Evolutionary conservation across 805 yeast genomes (phyloP), one percentile per base, ranked within the genome.

Genomic region (Novakomyces olei): DNA sequence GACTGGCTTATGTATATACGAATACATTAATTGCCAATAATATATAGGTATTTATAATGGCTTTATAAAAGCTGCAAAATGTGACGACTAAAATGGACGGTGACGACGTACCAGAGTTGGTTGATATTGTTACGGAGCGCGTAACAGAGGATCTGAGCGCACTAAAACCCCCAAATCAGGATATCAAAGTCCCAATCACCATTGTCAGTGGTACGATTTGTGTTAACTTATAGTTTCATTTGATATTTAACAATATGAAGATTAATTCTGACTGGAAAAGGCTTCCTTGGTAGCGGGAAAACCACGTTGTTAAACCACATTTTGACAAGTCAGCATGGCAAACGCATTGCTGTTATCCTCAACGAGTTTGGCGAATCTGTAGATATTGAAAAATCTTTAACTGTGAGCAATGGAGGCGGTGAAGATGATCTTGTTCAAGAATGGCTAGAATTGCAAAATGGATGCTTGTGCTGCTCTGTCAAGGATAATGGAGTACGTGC

Each of bases 401-500:
- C 91, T 0, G 71, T 85, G 6, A 59, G 61, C 32, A 66, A 63
- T 20, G 60, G 64, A 5, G 59, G 58, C 5, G 55, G 60, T 3
- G 32, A 29, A 15, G n/a, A n/a, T n/a, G n/a, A n/a, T n/a, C 56
- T 69, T 2, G 73, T 77, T 33, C 78, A 81, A 44, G 95, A 88
- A 46, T 88, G 98, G 98, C 60, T 88, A 2, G 98, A 88, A 49
- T 57, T 88, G 22, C 96, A 94, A 1, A 88, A 88, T 47, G 98
- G 98, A 1, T 88, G 98, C 51, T 60, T 88, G 26, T 88, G 98
- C 49, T 88, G 98, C 47, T 78, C 96, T 0, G 92, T 91, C 22
- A 81, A 80, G 37, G 95, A 83, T 49, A 76, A 72, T 35, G 98
- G 98, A 4, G 95, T 88, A 1, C 63, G 75, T 27, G 98, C 98